Evolutionary conservation across 345 rosid genomes (phyloP), one percentile per base, ranked within the genome.

Genomic region (Orychophragmus violaceus): DNA sequence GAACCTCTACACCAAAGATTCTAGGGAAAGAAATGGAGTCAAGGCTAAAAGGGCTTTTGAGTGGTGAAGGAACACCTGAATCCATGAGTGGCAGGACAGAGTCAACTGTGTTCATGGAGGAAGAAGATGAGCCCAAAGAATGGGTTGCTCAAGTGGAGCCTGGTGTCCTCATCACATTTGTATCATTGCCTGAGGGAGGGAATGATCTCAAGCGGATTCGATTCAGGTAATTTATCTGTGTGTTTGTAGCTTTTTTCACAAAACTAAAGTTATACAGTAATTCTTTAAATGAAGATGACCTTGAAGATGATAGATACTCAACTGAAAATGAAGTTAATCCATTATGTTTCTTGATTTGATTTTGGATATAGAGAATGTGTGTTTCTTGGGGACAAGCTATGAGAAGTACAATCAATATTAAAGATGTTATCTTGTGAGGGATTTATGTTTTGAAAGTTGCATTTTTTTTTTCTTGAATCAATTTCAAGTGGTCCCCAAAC

Each of bases 141-240:
- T 94, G 99, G 99, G 90, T 90, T 57, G 99, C 99, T 18, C 97
- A 90, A 74, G 97, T 94, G 70, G 99, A 94, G 77, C 99, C 99
- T 11, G 99, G 99, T 46, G 96, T 94, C 25, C 92, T 94, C 67
- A 94, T 94, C 69, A 88, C 95, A 11, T 94, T 94, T 64, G 83
- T 94, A 46, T 90, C 99, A 4, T 75, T 88, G 74, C 89, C 92
- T n/a, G 65, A 82, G 45, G 99, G 96, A 63, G 99, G 96, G 33
- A 94, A 94, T 74, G 95, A 94, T 77, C 90, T 94, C 61, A 90
- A 85, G 79, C 76, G 95, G 68, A 90, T 94, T 59, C 94, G 91
- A 18, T 94, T 94, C 86, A 94, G 99, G 99, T 94, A 85, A 66
- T 50, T n/a, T 39, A 39, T n/a, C 8, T 39, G 8, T 39, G 18